A percentile compares a stretch with the other conserved stretches of the same genome.
Evolutionary conservation across 805 yeast species (phyloP).

Genomic region (Ogataea parapolymorpha): DNA sequence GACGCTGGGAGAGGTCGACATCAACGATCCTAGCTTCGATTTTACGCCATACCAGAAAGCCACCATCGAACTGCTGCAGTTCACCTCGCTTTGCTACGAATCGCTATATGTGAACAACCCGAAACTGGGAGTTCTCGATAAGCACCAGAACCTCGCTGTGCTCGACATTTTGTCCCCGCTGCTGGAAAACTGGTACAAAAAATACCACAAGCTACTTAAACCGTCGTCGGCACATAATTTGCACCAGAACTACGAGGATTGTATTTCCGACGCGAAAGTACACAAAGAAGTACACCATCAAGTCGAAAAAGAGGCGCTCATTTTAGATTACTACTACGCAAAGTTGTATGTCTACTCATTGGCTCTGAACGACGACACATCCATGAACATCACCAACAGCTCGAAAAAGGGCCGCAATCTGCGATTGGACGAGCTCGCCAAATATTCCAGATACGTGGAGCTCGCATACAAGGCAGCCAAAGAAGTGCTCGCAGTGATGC

Average conservation of each 20-base stretch:
- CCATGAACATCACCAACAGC: constrained; percentile 32
- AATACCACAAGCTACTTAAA: constrained; percentile 52
- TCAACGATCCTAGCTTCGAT: constrained; percentile 37
- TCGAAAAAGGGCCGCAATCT: constrained; percentile 34
- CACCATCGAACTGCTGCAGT: constrained; percentile 72
- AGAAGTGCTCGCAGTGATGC: constrained; percentile 69
- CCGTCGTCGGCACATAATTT: constrained; percentile 43
- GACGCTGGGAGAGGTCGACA: constrained; percentile 63
- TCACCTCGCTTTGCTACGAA: constrained; percentile 79
- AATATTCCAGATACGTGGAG: constrained; percentile 73
- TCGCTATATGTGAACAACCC: constrained; percentile 70
- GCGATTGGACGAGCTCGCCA: constrained; percentile 65
- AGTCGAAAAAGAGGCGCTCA: constrained; percentile 66
- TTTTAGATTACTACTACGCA: constrained; percentile 82
- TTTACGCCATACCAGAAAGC: constrained; percentile 70
- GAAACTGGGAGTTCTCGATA: constrained; percentile 47
- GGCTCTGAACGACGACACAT: constrained; percentile 56
- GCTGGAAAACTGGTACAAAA: constrained; percentile 72
- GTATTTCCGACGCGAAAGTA: constrained; percentile 31
- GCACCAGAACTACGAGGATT: constrained; percentile 8
- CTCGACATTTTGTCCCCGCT: constrained; percentile 73
- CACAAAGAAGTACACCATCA: constrained; percentile 37
- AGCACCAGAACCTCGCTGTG: constrained; percentile 66
- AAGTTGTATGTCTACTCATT: constrained; percentile 80
- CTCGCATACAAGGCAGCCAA: constrained; percentile 82